Conservation (phyloP, 2,329 filamentous ascomycete genomes). For the Eutypa lata region DNA sequence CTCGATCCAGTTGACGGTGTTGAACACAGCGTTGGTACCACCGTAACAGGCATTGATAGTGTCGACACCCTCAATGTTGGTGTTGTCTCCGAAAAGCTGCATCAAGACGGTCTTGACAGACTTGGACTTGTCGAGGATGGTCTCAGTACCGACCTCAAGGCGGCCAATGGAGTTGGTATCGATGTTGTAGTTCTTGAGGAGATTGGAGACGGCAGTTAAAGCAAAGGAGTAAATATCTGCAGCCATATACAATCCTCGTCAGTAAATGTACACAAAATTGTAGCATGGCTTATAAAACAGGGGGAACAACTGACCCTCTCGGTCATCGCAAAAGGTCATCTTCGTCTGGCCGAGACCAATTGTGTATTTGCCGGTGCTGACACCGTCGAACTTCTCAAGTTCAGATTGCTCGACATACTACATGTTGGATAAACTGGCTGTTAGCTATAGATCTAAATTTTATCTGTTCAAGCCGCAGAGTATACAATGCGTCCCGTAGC, state of each 20-base stretch:
- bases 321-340: constrained; percentile 90
- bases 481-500: constrained; percentile 17
- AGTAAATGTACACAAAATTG: constrained; percentile 4
- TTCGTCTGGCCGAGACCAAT: constrained; percentile 88
- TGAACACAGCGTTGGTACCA: constrained; percentile 81
- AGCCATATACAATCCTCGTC: constrained; percentile 9
- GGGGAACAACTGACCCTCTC: constrained; percentile 63
- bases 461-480: constrained; percentile 7
- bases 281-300: neutral
- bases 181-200: constrained; percentile 80
- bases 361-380: constrained; percentile 80
- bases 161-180: constrained; percentile 75
- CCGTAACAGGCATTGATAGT: constrained; percentile 85
- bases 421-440: constrained; percentile 9
- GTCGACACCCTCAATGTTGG: constrained; percentile 80
- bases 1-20: constrained; percentile 81
- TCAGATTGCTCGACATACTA: constrained; percentile 83
- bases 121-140: constrained; percentile 85
- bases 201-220: constrained; percentile 72
- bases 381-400: constrained; percentile 84
- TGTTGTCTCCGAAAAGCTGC: constrained; percentile 82
- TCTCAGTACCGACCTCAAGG: constrained; percentile 83
- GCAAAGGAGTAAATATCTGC: constrained; percentile 85
- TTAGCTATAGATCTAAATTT: constrained; percentile 12
- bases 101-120: constrained; percentile 86